Conservation (phyloP, 2,329 filamentous ascomycete genomes). For the Cytospora schulzeri region DNA sequence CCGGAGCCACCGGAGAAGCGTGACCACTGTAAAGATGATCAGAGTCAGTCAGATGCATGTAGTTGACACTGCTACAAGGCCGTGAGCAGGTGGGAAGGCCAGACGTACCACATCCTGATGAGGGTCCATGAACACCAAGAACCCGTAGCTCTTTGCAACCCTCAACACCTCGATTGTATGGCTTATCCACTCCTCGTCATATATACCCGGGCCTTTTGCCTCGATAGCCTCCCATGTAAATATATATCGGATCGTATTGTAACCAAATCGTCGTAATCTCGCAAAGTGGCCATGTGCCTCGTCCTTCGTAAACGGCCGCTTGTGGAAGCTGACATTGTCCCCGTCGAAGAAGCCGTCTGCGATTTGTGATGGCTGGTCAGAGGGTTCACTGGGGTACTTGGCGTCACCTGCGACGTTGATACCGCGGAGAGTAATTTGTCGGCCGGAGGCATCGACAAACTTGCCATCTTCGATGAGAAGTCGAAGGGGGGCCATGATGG, state of each 20-base stretch:
- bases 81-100: background rate
- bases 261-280: constrained; percentile 83
- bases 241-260: constrained; percentile 94
- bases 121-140: constrained; percentile 98
- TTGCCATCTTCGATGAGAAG: constrained; percentile 82
- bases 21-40: constrained; percentile 69
- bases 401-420: constrained; percentile 93
- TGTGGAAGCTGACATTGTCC: constrained; percentile 86
- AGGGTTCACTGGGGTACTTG: constrained; percentile 77
- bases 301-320: constrained; percentile 78
- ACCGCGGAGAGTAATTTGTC: constrained; percentile 85
- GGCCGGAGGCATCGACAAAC: constrained; percentile 79
- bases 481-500: constrained; percentile 71
- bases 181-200: constrained; percentile 91
- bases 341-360: constrained; percentile 84
- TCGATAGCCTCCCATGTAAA: constrained; percentile 99
- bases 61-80: constrained; percentile 26
- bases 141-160: constrained; percentile 84
- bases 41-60: constrained; percentile 8
- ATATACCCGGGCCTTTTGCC: constrained; percentile 83
- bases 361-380: constrained; percentile 79
- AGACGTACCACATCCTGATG: constrained; percentile 89
- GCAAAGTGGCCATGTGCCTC: constrained; percentile 87
- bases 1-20: constrained; percentile 92
- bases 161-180: constrained; percentile 86